These are phyloP conservation scores for Kurtzmaniella cleridarum DNA, from an alignment of 805 yeast genomes.

Conservation along the genomic window DNA sequence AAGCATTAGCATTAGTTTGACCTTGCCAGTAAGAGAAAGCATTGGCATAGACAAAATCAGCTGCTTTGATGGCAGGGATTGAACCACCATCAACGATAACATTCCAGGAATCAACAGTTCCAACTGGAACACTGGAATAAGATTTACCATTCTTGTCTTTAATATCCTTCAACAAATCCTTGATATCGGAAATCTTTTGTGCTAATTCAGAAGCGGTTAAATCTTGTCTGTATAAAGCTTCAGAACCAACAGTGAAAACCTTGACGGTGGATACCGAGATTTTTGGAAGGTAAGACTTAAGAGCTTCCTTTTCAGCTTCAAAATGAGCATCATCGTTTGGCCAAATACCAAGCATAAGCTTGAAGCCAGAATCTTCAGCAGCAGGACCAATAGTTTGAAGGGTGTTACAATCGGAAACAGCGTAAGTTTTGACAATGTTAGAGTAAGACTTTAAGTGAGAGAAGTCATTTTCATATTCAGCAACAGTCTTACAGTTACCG, in stretches of 20 bases:
- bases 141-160: conserved; percentile 78
- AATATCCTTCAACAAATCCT: conserved; percentile 52
- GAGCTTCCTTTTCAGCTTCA: conserved; percentile 67
- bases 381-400: conserved; percentile 82
- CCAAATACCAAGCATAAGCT: conserved; percentile 84
- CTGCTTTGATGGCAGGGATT: conserved; percentile 64
- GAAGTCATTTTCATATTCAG: conserved; percentile 69
- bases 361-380: conserved; percentile 71
- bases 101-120: conserved; percentile 96
- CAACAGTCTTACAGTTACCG: conserved; percentile 70
- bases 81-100: conserved; percentile 75
- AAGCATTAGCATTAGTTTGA: conserved; percentile 74
- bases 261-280: conserved; percentile 65
- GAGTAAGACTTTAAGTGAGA: conserved; percentile 54
- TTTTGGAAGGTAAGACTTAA: conserved; percentile 63
- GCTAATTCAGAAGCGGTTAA: conserved; percentile 74
- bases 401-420: conserved; percentile 92
- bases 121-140: conserved; percentile 69
- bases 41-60: conserved; percentile 86
- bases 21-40: conserved; percentile 99
- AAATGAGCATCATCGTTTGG: conserved; percentile 83
- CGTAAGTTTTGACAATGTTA: conserved; percentile 73
- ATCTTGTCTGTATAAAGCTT: conserved; percentile 89
- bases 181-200: conserved; percentile 55
- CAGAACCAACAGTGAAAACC: conserved; percentile 88